Evolutionary conservation across 1,139 yeast genomes (phyloP), one percentile per base, ranked within the genome.

Genomic region (Ogataea hybrid): DNA sequence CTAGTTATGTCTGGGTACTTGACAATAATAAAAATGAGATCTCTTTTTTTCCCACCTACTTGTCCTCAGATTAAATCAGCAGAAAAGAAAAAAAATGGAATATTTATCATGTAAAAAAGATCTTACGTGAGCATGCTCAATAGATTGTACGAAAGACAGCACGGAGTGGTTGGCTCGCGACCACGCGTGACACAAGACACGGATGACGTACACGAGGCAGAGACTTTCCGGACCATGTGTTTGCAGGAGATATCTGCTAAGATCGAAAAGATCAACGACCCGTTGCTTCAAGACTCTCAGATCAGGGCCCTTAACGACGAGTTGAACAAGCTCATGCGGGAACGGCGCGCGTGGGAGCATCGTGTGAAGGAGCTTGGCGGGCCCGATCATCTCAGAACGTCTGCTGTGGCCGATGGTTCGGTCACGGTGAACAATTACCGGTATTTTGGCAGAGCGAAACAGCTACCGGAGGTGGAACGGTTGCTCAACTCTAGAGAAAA

Each of bases 381-480:
- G 0, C 80, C 84, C 5, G 83, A 84, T 55, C 77, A 79, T 54
- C 54, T 75, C 22, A n/a, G 28, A 14, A 20, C 37, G 10, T 30
- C 23, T 4, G 10, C 17, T 17, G 22, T 17, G 27, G 35, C 31
- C 10, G 34, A 49, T 36, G 46, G 52, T 15, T 37, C 52, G 7
- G 52, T 58, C 3, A 58, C 20, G 14, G 25, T 69, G 12, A 67
- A 77, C 38, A 86, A 89, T 1, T 80, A 79, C 54, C 65, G 85
- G 49, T 89, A 86, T 61, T 89, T 79, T 64, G 97, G 97, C 0
- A 64, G 96, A 37, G 96, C 96, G 0, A 72, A 78, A 41, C 94
- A 87, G 35, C 64, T 89, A 11, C 86, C 90, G 0, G 96, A 87
- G 51, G 90, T 84, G 4, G 73, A 47, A 74, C 75, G 47, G 51